Percentiles rank a stretch among this genome's conserved stretches.
These are phyloP conservation scores for Podospora australis DNA, from an alignment of 495 filamentous ascomycete species.

Conservation along the genomic window DNA sequence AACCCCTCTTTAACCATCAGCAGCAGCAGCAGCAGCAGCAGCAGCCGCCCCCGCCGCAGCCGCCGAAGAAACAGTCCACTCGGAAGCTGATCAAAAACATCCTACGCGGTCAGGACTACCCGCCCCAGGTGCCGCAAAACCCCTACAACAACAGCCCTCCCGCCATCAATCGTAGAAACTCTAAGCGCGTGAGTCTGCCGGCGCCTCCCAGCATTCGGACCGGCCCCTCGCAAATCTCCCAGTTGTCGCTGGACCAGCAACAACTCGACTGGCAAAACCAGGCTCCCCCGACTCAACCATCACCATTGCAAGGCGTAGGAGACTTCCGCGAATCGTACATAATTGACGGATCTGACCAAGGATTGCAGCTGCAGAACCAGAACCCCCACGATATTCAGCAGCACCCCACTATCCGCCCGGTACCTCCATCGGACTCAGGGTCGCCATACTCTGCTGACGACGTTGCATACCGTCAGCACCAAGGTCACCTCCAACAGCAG, in stretches of 20 bases:
- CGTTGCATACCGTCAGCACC: conserved; percentile 35
- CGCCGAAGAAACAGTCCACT: conserved; percentile 37
- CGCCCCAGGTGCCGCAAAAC: conserved; percentile 9
- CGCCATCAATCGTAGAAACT: conserved; percentile 39
- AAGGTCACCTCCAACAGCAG: conserved; percentile 34
- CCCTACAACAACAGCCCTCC: conserved; percentile 38
- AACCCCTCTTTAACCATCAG: conserved; percentile 13
- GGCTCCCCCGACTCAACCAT: conserved; percentile 26
- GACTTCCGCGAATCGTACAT: conserved; percentile 34
- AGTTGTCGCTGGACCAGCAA: conserved; percentile 24
- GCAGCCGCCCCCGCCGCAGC: conserved; percentile 29
- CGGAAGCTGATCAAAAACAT: conserved; percentile 43
- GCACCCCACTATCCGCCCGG: conserved; percentile 36
- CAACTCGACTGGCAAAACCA: conserved; percentile 31
- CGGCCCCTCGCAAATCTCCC: conserved; percentile 35
- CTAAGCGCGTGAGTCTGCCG: conserved; percentile 41
- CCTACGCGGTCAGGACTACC: conserved; percentile 26
- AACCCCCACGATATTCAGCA: conserved; percentile 30
- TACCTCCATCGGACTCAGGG: conserved; percentile 28
- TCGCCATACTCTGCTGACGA: conserved; percentile 39
- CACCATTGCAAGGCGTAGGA: conserved; percentile 39
- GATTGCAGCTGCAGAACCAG: conserved; percentile 35
- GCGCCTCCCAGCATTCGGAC: conserved; percentile 36
- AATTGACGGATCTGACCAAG: conserved; percentile 32
- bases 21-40: conserved; percentile 15